A percentile compares a stretch with the other conserved stretches of the same genome.
phyloP scores from a whole-genome alignment of 2,329 filamentous ascomycete genomes.

The Scytalidium sp. region DNA sequence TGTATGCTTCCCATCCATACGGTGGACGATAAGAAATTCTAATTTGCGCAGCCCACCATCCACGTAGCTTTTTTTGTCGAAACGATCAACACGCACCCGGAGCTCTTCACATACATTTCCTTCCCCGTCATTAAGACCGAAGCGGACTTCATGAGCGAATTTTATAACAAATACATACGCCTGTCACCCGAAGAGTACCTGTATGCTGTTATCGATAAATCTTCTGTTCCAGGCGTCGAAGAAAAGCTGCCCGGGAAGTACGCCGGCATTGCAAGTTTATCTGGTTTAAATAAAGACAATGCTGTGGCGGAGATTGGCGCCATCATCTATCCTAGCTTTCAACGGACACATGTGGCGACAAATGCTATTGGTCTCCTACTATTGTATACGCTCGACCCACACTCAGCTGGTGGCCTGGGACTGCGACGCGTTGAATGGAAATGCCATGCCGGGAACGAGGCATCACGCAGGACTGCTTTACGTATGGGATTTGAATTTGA shows the following conservation, averaged over 20 bases:
- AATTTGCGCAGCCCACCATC: background rate
- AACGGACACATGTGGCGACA: background rate
- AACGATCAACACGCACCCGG: background rate
- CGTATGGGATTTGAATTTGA: conserved; percentile 56
- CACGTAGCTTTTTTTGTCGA: background rate
- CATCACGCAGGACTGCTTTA: conserved; percentile 47
- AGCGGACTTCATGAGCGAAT: background rate
- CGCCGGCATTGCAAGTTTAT: background rate
- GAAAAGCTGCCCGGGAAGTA: background rate
- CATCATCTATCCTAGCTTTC: background rate
- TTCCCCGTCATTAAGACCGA: background rate
- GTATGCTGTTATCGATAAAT: background rate
- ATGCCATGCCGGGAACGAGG: conserved; percentile 50
- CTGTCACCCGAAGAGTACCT: background rate
- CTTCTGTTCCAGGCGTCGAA: background rate
- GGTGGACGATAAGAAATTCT: background rate
- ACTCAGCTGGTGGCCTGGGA: conserved; percentile 48
- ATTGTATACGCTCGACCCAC: conserved; percentile 33
- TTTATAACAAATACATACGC: background rate
- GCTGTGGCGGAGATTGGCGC: background rate
- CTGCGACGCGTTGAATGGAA: conserved; percentile 61
- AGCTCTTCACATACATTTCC: background rate
- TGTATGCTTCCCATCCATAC: background rate
- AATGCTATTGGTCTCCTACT: background rate
- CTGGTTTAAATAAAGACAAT: background rate